Conservation (phyloP, 192 early-diverging fungal species). For the Coemansia sp. region DNA sequence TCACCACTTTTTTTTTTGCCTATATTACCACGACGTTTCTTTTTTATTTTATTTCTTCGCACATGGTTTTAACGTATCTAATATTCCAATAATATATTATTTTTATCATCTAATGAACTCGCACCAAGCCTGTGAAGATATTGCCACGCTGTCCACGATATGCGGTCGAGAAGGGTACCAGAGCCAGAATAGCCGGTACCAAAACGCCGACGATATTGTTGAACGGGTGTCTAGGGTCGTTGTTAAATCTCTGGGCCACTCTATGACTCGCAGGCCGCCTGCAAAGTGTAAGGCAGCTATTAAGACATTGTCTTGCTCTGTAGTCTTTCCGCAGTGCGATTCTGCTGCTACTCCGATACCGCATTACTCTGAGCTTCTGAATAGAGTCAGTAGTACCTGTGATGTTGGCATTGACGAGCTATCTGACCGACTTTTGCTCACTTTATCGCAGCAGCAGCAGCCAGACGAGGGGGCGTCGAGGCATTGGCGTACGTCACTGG, state of each 20-base stretch:
- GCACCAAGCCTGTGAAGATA: background rate
- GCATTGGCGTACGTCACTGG: background rate
- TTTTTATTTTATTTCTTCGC: background rate
- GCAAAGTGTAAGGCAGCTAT: conserved; percentile 21
- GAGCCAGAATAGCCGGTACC: background rate
- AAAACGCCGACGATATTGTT: conserved; percentile 26
- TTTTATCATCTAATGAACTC: conserved; percentile 2
- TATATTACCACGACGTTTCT: conserved; percentile 6
- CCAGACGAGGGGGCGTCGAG: background rate
- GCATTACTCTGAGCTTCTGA: conserved; percentile 34
- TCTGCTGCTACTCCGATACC: background rate
- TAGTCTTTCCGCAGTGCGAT: conserved; percentile 24
- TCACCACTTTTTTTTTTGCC: background rate
- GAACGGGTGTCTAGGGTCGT: background rate
- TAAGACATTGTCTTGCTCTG: conserved; percentile 26
- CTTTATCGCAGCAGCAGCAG: background rate
- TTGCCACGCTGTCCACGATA: conserved; percentile 12
- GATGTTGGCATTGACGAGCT: conserved; percentile 20
- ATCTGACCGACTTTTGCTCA: conserved; percentile 25
- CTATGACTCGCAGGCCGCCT: too few relatives aligned
- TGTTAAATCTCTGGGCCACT: background rate
- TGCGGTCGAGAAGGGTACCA: conserved; percentile 12
- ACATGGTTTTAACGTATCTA: background rate
- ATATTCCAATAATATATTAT: conserved; percentile 6
- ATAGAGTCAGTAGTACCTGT: conserved; percentile 21